Base-by-base conservation (phyloP, 2,329 filamentous ascomycete genomes). In the Paecilomyces formosus region DNA sequence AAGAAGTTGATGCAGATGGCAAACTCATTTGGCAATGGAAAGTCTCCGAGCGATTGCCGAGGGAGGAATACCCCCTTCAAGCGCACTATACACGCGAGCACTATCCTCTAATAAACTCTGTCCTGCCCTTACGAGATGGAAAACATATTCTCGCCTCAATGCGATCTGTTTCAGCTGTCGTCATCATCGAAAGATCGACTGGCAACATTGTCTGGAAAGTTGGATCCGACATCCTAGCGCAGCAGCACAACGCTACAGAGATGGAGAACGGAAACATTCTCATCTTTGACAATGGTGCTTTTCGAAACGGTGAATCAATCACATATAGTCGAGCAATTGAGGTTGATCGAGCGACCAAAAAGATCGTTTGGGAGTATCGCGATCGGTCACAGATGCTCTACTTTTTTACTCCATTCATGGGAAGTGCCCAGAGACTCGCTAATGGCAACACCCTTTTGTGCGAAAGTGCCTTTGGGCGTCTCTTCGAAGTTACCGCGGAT, bases 341-440 rank as follows among this genome's bases (percentile, higher is more conserved):
- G 55, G 72, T 80, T 12, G 68, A 70, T 2, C 69, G 71, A 1
- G 60, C 61, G 6, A 73, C 70, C 15, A 78, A 78, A 55, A 55
- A 74, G 50, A 72, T 79, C 21, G 66, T 74, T 2, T 80, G 78
- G 78, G 70, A 79, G 56, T 79, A 79, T 54, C 68, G 67, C 8
- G 78, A 80, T 58, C 64, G 56, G 1, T 68, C 69, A 1, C 69
- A 72, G 49, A 71, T 72, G 5, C 65, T 76, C 55, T 70, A 68
- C 5, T 77, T 78, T 62, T 79, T 78, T 65, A 78, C 74, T 0
- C 76, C 77, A 0, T 79, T 79, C 56, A 79, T 80, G 77, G 78
- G 78, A 21, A 73, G 73, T 54, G 77, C 77, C 7, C 77, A 79
- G 62, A 65, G 73, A 13, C 61, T 79, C 15, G 50, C 39, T 9